phyloP scores from a whole-genome alignment of 805 yeast species.

The Zygosaccharomyces gambellarensis region DNA sequence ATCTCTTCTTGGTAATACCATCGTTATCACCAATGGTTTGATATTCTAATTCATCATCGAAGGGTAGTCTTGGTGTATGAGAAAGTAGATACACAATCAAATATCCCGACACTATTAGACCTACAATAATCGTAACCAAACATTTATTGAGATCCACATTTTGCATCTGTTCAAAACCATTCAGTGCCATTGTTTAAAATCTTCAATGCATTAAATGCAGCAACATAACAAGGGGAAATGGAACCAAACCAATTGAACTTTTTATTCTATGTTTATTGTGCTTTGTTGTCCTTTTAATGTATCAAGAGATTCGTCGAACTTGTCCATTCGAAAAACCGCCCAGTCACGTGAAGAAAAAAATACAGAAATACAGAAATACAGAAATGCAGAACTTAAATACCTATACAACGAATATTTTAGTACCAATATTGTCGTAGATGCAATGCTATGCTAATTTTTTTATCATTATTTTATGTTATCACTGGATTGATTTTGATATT shows the following conservation, averaged over 20 bases:
- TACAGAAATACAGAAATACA: not conserved
- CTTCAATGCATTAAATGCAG: not conserved
- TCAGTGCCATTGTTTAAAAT: conserved; percentile 4
- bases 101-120: conserved; percentile 33
- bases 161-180: conserved; percentile 5
- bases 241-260: not conserved
- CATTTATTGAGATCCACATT: conserved; percentile 12
- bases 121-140: conserved; percentile 10
- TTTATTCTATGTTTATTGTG: not conserved
- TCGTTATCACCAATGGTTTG: conserved; percentile 42
- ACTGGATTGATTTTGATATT: conserved; percentile 16
- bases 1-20: conserved; percentile 29
- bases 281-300: conserved; percentile 6
- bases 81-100: conserved; percentile 45
- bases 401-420: conserved; percentile 4
- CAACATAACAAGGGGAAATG: conserved; percentile 1
- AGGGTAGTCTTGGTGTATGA: conserved; percentile 58
- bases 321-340: not conserved
- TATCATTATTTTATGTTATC: conserved; percentile 9
- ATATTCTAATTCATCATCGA: conserved; percentile 49
- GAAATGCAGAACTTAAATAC: conserved; percentile 1
- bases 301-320: not conserved
- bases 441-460: not conserved
- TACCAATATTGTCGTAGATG: not conserved
- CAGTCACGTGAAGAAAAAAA: not conserved